Evolutionary conservation across 1,284 basidiomycete genomes (phyloP), one percentile per base, ranked within the genome.

Genomic region (Heimioporus retisporus): DNA sequence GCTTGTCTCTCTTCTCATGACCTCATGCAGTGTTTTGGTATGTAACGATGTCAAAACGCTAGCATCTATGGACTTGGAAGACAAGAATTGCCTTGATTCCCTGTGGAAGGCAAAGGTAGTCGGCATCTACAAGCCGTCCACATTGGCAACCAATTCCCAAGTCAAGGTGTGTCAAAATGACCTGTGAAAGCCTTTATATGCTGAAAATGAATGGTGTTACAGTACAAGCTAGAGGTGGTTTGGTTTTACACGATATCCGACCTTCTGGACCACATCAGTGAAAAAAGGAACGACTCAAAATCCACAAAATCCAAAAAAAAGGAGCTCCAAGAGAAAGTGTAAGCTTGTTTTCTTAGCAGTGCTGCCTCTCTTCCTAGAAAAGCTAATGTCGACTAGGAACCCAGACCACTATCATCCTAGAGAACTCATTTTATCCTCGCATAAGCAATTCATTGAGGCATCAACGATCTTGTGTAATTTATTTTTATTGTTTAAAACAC

Each of bases 101-200:
- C 35, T 67, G 46, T 67, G 59, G 63, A 67, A 65, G 59, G 66
- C 63, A 13, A 67, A 61, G 13, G 66, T 67, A 8, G 48, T 67
- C 6, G 4, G 44, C 14, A 65, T 61, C 3, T 46, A 65, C 16
- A 55, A 59, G 40, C 21, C 25, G 14, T 40, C 42, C 11, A 1
- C 35, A 35, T 5, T 35, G 35, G 35, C 4, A 35, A 35, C 35
- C 35, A 35, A 4, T 8, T 6, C 35, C 35, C 35, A 35, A 35
- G 35, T 35, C 35, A 35, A 35, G 35, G 35, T 35, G 35, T 35
- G 35, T 35, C 35, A 35, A 35, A 35, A 35, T 35, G 35, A 10
- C 35, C 7, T 35, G 35, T 10, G 35, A 35, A 35, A 35, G 35
- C 35, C 35, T 35, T 35, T 35, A 35, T 35, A 10, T 35, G 35